A percentile compares a stretch with the other conserved stretches of the same genome.
These are phyloP conservation scores for Pyricularia grisea DNA, from an alignment of 2,329 filamentous ascomycete genomes.

Conservation along the genomic window DNA sequence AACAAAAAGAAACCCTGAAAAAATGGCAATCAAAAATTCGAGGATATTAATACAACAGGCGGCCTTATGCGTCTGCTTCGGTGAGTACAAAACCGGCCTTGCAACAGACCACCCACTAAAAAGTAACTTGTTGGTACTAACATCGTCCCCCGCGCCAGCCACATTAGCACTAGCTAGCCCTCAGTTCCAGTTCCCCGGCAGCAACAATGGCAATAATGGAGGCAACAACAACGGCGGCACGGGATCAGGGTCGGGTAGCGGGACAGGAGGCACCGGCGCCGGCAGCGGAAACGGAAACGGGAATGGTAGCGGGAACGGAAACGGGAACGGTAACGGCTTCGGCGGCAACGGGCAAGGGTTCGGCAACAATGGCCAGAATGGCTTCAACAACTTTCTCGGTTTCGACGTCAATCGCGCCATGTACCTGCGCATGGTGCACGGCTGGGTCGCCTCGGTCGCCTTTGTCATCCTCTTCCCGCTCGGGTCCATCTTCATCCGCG, in stretches of 20 bases:
- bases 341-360: conserved; percentile 1
- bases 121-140: background rate
- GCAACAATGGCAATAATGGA: background rate
- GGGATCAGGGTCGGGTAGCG: background rate
- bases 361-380: conserved; percentile 3
- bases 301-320: background rate
- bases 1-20: background rate
- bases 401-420: conserved; percentile 19
- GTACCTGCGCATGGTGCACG: conserved; percentile 27
- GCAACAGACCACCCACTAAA: background rate
- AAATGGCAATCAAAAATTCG: background rate
- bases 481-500: conserved; percentile 31
- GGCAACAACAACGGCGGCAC: background rate
- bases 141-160: background rate
- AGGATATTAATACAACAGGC: background rate
- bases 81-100: background rate
- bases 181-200: background rate
- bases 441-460: conserved; percentile 27
- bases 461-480: conserved; percentile 34
- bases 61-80: background rate
- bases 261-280: background rate
- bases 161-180: background rate
- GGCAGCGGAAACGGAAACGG: background rate
- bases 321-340: conserved; percentile 3
- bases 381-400: conserved; percentile 10